Conservation (phyloP, 352 stramenopile species). For the Pythium coloratum region DNA sequence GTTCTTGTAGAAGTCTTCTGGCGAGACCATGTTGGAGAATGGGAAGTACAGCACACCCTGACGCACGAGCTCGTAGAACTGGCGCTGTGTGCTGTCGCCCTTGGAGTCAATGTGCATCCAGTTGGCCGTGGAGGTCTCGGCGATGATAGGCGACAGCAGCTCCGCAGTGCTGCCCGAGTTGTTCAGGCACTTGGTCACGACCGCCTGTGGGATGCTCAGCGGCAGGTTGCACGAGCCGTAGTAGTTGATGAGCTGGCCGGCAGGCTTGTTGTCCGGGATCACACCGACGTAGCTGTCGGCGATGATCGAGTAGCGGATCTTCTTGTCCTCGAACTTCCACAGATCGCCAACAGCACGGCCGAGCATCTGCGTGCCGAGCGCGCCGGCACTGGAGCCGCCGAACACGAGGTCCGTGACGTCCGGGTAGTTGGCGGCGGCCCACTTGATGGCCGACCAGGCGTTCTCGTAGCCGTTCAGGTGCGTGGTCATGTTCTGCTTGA, state of each 20-base stretch:
- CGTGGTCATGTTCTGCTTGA: conserved; percentile 51
- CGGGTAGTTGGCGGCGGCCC: conserved; percentile 62
- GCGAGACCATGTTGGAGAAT: conserved; percentile 52
- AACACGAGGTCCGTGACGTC: conserved; percentile 59
- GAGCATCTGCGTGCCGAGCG: conserved; percentile 51
- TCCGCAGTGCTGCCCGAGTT: conserved; percentile 45
- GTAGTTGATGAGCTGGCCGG: conserved; percentile 56
- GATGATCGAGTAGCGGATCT: conserved; percentile 57
- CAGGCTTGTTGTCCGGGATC: conserved; percentile 45
- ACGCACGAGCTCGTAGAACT: conserved; percentile 63
- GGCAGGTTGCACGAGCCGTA: conserved; percentile 55
- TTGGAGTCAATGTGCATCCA: conserved; percentile 74
- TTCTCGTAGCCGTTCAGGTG: conserved; percentile 67
- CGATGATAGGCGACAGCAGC: conserved; percentile 54
- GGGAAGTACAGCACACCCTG: conserved; percentile 54
- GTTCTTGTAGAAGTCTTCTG: conserved; percentile 53
- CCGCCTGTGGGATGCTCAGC: conserved; percentile 37
- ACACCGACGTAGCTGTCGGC: conserved; percentile 69
- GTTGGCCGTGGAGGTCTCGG: conserved; percentile 41
- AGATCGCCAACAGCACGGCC: conserved; percentile 46
- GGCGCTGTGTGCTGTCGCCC: conserved; percentile 57
- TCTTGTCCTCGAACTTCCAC: conserved; percentile 57
- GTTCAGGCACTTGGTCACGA: conserved; percentile 48
- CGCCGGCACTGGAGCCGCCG: conserved; percentile 52
- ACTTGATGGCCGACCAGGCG: conserved; percentile 60